phyloP scores from a whole-genome alignment of 805 yeast genomes.

The Phaffomyces thermotolerans region DNA sequence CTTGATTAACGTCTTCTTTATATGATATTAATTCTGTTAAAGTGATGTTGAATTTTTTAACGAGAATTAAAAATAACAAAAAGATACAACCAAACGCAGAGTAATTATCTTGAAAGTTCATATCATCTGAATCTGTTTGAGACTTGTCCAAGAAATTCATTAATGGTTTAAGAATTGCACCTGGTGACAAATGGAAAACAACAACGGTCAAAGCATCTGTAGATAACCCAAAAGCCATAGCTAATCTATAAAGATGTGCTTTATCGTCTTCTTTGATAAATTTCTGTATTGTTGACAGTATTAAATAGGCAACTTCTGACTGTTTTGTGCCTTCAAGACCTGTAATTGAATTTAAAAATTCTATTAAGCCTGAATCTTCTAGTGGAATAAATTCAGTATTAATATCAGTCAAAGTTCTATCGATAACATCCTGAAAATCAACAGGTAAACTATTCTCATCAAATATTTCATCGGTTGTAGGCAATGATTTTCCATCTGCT shows the following conservation, averaged over 20 bases:
- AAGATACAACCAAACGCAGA: conserved; percentile 61
- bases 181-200: conserved; percentile 39
- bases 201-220: conserved; percentile 35
- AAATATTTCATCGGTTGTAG: conserved; percentile 27
- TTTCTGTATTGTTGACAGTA: conserved; percentile 26
- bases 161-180: conserved; percentile 34
- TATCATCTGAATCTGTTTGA: conserved; percentile 36
- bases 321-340: conserved; percentile 40
- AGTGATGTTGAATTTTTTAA: conserved; percentile 31
- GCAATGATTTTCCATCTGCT: conserved; percentile 27
- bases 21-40: conserved; percentile 22
- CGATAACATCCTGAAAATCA: conserved; percentile 25
- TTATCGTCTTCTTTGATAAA: conserved; percentile 36
- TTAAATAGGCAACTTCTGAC: conserved; percentile 34
- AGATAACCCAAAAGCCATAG: conserved; percentile 43
- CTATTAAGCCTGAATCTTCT: conserved; percentile 47
- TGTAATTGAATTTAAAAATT: conserved; percentile 41
- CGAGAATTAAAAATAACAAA: conserved; percentile 36
- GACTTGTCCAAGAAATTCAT: conserved; percentile 45
- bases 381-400: conserved; percentile 42
- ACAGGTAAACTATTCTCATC: conserved; percentile 27
- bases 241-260: conserved; percentile 40
- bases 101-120: conserved; percentile 57
- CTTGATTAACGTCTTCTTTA: conserved; percentile 9
- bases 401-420: conserved; percentile 27